phyloP scores from a whole-genome alignment of 2,329 filamentous ascomycete species.

The Diaporthe eres region DNA sequence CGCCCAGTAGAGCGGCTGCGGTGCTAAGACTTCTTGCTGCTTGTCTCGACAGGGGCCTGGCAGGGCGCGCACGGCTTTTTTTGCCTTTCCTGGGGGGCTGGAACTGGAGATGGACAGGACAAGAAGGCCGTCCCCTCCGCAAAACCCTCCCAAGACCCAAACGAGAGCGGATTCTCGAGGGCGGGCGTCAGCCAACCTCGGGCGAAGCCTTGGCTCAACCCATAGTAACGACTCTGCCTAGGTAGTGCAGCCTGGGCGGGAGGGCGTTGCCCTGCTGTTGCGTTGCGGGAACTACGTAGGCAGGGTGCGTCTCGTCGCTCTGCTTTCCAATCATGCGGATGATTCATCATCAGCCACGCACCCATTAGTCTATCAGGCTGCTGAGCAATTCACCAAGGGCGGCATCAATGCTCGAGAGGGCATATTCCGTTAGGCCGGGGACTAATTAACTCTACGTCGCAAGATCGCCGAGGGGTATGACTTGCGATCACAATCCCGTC shows the following conservation, averaged over 20 bases:
- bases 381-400: neutral
- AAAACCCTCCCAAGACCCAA: neutral
- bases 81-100: neutral
- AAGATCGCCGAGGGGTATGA: constrained; percentile 21
- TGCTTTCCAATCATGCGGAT: constrained; percentile 25
- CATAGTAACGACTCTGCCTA: neutral
- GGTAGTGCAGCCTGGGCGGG: neutral
- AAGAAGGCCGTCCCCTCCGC: constrained; percentile 15
- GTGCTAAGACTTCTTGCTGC: neutral
- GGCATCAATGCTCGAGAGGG: neutral
- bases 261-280: constrained; percentile 13
- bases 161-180: constrained; percentile 1
- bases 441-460: constrained; percentile 11
- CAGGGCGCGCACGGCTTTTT: constrained; percentile 16
- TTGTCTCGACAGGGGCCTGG: constrained; percentile 1
- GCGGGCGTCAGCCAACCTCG: constrained; percentile 31
- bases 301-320: neutral
- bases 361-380: neutral
- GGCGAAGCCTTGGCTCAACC: constrained; percentile 10
- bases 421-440: neutral
- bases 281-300: neutral
- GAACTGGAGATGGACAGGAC: neutral
- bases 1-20: constrained; percentile 7
- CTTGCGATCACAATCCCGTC: constrained; percentile 26
- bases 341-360: constrained; percentile 29